Evolutionary conservation across 768 basidiomycete species (phyloP).

Genomic region (Serendipita sp.): DNA sequence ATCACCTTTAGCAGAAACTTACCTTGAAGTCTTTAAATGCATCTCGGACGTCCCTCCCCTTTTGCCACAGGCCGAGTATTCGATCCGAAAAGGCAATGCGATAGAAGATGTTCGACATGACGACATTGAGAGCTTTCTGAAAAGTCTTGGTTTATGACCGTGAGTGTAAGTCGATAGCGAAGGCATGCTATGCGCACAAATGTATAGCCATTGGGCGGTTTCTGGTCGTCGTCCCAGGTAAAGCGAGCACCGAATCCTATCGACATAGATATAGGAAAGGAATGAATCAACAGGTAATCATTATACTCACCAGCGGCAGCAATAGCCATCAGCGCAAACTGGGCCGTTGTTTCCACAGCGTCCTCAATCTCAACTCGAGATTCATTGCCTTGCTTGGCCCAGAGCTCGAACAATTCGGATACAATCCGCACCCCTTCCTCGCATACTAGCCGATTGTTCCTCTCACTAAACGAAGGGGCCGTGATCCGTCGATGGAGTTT

Average conservation of each 20-base stretch:
- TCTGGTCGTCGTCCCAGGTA: not conserved
- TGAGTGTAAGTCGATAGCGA: too few relatives aligned
- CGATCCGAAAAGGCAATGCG: not conserved
- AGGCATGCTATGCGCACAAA: too few relatives aligned
- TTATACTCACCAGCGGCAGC: not conserved
- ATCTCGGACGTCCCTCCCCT: not conserved
- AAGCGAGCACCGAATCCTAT: not conserved
- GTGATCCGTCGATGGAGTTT: not conserved
- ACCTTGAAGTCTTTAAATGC: not conserved
- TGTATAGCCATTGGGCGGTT: too few relatives aligned
- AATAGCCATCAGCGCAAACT: not conserved
- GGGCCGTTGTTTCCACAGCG: not conserved
- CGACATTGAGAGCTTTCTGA: not conserved
- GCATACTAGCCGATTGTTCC: constrained; percentile 31
- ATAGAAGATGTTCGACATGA: not conserved
- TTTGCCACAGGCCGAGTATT: not conserved
- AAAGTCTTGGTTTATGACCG: too few relatives aligned
- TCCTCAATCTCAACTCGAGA: not conserved
- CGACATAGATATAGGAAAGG: too few relatives aligned
- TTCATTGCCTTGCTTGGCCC: not conserved
- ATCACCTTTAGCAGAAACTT: not conserved
- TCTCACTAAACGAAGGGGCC: constrained; percentile 9
- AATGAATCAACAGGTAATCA: too few relatives aligned
- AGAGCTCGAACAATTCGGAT: constrained; percentile 22
- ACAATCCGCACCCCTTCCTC: constrained; percentile 29